Base-by-base conservation (phyloP, 2,329 filamentous ascomycete species). In the Stachybotrys chlorohalonatus region DNA sequence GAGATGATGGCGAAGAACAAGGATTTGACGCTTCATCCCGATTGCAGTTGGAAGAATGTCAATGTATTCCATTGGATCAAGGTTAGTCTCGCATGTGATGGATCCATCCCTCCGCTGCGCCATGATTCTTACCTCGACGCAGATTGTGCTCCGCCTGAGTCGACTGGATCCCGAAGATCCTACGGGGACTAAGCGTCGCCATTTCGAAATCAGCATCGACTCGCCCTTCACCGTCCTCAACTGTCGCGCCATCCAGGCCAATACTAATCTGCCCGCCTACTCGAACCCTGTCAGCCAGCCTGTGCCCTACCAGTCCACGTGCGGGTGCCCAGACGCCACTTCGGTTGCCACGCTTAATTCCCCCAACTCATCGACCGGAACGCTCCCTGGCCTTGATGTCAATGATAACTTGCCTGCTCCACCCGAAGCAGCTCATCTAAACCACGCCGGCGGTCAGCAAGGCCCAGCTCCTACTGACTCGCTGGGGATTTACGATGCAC, bases 11-110 rank as follows among this genome's bases (percentile, higher is more conserved):
- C 87, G 24, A 87, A 86, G 63, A 86, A 92, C 64, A 80, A 79
- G 67, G 69, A 70, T 8, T 54, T 81, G 45, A 81, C 83, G 56
- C 73, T 96, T 56, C 87, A 96, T 67, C 93, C 93, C 53, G 91
- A 96, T 66, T 95, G 90, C 54, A 95, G 90, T 55, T 96, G 93
- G 78, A 88, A 90, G 65, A 95, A 95, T 59, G 93, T 95, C 53
- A 90, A 94, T 64, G 91, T 96, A 53, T 90, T 90, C 67, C 92
- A 96, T 68, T 96, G 91, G 91, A 95, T 96, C 70, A 96, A 96
- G 82, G 90, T 90, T 74, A 59, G 79, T 65, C 24, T 24, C 24
- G 4, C 24, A 24, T n/a, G 31, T 11, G 5, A 15, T 47, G 46
- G 9, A 36, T 49, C 17, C 50, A 39, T n/a, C 45, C 47, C 8